Percentiles rank a stretch among this genome's conserved stretches.
Evolutionary conservation across 768 basidiomycete species (phyloP).

Genomic region (Tylopilus sp.): DNA sequence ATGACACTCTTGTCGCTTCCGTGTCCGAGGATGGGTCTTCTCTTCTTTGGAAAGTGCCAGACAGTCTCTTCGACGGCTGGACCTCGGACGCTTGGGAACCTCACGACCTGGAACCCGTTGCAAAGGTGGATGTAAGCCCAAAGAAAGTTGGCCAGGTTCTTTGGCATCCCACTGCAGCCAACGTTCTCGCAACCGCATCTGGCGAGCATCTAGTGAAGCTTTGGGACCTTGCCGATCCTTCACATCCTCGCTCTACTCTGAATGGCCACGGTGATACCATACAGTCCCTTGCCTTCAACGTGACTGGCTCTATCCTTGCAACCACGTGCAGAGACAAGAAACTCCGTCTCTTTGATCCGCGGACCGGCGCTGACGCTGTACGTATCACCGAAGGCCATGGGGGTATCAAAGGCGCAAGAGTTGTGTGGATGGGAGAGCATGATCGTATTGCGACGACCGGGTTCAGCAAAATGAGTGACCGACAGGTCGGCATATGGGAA

Average conservation of each 20-base stretch:
- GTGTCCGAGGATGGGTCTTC: constrained; percentile 93
- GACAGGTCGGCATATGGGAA: constrained; percentile 91
- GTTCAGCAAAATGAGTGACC: constrained; percentile 95
- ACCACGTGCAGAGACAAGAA: constrained; percentile 95
- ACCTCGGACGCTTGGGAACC: constrained; percentile 79
- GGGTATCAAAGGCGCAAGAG: constrained; percentile 89
- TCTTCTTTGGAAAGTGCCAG: constrained; percentile 85
- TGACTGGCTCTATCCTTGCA: constrained; percentile 73
- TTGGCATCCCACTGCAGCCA: constrained; percentile 88
- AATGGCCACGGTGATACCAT: constrained; percentile 84
- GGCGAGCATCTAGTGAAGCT: constrained; percentile 88
- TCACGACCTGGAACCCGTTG: constrained; percentile 81
- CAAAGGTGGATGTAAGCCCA: constrained; percentile 70
- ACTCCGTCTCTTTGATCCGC: constrained; percentile 87
- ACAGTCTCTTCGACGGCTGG: constrained; percentile 76
- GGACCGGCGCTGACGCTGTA: constrained; percentile 77
- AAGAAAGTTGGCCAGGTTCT: constrained; percentile 93
- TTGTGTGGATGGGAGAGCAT: constrained; percentile 86
- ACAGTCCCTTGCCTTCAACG: constrained; percentile 80
- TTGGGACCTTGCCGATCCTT: constrained; percentile 83
- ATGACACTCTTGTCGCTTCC: constrained; percentile 87
- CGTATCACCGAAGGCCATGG: constrained; percentile 82
- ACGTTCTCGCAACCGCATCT: constrained; percentile 76
- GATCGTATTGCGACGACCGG: constrained; percentile 93
- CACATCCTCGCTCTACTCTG: constrained; percentile 58